Conservation (phyloP, 192 early-diverging fungal species). For the Entomortierella chlamydospora region DNA sequence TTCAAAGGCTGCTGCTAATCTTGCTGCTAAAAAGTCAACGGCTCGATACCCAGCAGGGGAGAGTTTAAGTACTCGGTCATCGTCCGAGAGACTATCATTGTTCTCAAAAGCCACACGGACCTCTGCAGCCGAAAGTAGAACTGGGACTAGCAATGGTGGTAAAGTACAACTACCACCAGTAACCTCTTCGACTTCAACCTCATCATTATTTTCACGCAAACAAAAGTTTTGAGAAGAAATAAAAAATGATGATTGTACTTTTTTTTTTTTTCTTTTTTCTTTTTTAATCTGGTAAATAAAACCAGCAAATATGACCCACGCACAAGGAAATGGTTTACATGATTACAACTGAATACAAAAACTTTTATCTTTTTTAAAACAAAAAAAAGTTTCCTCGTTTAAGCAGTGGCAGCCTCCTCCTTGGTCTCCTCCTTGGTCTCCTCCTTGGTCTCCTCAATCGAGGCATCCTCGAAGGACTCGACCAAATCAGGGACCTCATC, state of each 20-base stretch:
- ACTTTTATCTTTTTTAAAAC: not conserved
- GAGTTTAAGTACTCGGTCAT: not conserved
- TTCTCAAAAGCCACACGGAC: not conserved
- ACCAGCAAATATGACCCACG: too few species aligned
- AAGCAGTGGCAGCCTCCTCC: conserved; percentile 32
- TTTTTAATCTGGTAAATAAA: not conserved
- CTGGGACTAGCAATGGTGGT: not conserved
- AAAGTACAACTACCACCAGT: not conserved
- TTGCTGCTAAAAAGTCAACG: conserved; percentile 24
- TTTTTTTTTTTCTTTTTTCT: not conserved
- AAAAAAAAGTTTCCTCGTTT: conserved; percentile 14
- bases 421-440: conserved; percentile 37
- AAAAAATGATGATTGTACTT: too few species aligned
- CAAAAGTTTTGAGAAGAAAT: not conserved
- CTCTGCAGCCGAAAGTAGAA: not conserved
- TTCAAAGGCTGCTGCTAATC: conserved; percentile 26
- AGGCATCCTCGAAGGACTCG: conserved; percentile 58
- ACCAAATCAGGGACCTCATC: conserved; percentile 98
- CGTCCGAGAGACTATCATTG: not conserved
- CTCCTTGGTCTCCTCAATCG: conserved; percentile 46
- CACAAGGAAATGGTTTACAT: too few species aligned
- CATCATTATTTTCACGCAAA: not conserved
- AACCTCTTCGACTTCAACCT: not conserved
- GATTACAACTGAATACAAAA: conserved; percentile 1
- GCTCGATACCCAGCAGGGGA: not conserved